A percentile compares a stretch with the other conserved stretches of the same genome.
These are phyloP conservation scores for Phytophthora pini DNA, from an alignment of 352 stramenopile species.

Conservation along the genomic window DNA sequence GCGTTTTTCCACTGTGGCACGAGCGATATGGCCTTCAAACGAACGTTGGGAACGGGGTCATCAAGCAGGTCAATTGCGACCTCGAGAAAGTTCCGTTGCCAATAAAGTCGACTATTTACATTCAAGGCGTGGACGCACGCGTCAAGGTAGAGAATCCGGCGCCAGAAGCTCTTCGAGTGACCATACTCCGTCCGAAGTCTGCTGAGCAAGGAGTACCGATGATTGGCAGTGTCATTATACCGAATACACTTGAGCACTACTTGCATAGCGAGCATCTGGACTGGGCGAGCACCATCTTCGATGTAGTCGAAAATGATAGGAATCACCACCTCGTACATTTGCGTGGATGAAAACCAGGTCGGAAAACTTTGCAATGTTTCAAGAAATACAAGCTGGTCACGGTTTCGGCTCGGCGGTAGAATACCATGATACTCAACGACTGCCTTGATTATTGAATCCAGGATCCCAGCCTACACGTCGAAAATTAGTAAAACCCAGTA, in stretches of 20 bases:
- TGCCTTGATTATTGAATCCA: conserved; percentile 69
- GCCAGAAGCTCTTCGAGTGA: conserved; percentile 78
- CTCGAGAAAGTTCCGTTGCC: conserved; percentile 76
- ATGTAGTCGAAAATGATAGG: conserved; percentile 83
- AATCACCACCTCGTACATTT: conserved; percentile 79
- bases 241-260: conserved; percentile 74
- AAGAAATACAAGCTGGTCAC: conserved; percentile 74
- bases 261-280: conserved; percentile 73
- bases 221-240: conserved; percentile 66
- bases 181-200: conserved; percentile 77
- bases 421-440: conserved; percentile 81
- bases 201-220: conserved; percentile 75
- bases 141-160: conserved; percentile 77
- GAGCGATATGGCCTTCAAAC: conserved; percentile 71
- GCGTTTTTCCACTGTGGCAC: conserved; percentile 73
- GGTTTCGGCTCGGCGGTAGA: conserved; percentile 66
- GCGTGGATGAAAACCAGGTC: conserved; percentile 57
- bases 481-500: neutral
- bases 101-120: conserved; percentile 81
- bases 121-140: conserved; percentile 63
- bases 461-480: conserved; percentile 39
- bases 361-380: conserved; percentile 68
- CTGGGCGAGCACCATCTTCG: conserved; percentile 75
- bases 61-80: conserved; percentile 80
- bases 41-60: conserved; percentile 76